Base-by-base conservation (phyloP, 768 basidiomycete species). In the Boletus patriciae region DNA sequence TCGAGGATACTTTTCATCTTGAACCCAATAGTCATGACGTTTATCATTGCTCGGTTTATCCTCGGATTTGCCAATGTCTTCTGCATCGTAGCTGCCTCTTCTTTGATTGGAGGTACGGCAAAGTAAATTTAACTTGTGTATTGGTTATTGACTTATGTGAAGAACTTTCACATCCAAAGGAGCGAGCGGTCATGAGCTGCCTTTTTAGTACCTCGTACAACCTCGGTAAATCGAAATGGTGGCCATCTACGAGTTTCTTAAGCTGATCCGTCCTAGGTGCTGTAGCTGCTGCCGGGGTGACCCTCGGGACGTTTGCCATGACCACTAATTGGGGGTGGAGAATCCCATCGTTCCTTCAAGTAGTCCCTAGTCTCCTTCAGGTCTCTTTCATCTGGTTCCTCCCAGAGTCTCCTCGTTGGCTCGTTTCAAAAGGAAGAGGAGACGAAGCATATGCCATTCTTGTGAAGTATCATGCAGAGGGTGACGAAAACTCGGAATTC, bases 251-350 rank as follows among this genome's bases (percentile, higher is more conserved):
- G 7, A 4, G 16, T 6, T 21, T 16, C 12, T 29, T 4, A 3
- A 46, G 19, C 16, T 50, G 18, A 66, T 33, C 6, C 10, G 4
- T 46, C 3, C 4, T 19, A 65, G 64, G 64, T 18, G 27, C 65
- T 21, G 4, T 60, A 12, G 25, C 29, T 10, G 83, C 83, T 6
- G 83, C 83, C 10, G 81, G 78, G 7, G 52, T 57, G 31, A 89
- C 86, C 0, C 80, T 87, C 40, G 82, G 84, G 7, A 88, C 88
- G 0, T 88, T 87, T 74, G 55, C 72, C 9, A 83, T 87, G 77
- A 52, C 61, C 0, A 79, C n/a, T n/a, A n/a, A n/a, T n/a, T n/a
- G n/a, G n/a, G n/a, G n/a, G n/a, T n/a, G n/a, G n/a, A n/a, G n/a
- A n/a, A n/a, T n/a, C n/a, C n/a, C n/a, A n/a, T n/a, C n/a, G n/a